Percentiles rank a stretch among this genome's conserved stretches.
phyloP scores from a whole-genome alignment of 2,329 filamentous ascomycete species.

The Bipolaris oryzae region DNA sequence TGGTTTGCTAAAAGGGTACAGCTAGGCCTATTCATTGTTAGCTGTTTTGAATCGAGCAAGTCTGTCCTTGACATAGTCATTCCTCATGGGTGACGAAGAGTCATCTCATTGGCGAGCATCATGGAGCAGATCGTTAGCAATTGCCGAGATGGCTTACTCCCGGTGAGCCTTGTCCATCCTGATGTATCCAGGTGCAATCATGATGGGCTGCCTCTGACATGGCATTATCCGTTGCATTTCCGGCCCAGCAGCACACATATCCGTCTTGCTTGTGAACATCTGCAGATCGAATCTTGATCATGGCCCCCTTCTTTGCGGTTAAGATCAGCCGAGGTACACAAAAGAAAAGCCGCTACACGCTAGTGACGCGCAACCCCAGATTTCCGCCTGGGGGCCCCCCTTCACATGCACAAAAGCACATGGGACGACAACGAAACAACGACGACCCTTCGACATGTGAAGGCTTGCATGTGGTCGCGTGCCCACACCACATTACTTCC shows the following conservation, averaged over 20 bases:
- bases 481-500: conserved; percentile 11
- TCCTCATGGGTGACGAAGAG: not conserved
- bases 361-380: conserved; percentile 20
- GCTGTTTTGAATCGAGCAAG: not conserved
- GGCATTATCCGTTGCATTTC: conserved; percentile 5
- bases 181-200: conserved; percentile 5
- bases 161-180: conserved; percentile 5
- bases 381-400: conserved; percentile 16
- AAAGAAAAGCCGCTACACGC: conserved; percentile 6
- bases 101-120: not conserved
- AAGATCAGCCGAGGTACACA: conserved; percentile 20
- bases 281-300: conserved; percentile 14
- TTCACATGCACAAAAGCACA: conserved; percentile 39
- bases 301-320: conserved; percentile 19
- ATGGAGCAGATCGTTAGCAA: not conserved
- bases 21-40: conserved; percentile 9
- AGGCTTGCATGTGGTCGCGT: conserved; percentile 33
- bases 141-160: conserved; percentile 3
- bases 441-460: conserved; percentile 37
- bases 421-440: not conserved
- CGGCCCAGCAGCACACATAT: not conserved
- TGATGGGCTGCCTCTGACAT: conserved; percentile 5
- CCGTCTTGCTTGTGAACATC: conserved; percentile 9
- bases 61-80: not conserved
- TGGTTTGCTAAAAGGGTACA: conserved; percentile 38